phyloP scores from a whole-genome alignment of 2,329 filamentous ascomycete species.

The Blastomyces percursus region DNA sequence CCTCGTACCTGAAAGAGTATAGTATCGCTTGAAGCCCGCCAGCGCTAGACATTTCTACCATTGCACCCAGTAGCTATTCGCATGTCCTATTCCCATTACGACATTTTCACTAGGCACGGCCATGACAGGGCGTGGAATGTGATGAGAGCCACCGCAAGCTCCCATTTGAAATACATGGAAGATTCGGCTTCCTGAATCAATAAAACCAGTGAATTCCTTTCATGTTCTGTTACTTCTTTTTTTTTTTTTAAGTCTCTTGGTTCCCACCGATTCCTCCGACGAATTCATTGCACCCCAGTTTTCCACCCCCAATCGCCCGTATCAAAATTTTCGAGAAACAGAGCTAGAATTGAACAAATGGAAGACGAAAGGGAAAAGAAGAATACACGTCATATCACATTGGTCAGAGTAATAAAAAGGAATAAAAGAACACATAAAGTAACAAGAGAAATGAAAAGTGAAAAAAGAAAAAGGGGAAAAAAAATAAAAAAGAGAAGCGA shows the following conservation, averaged over 20 bases:
- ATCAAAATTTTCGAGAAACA: background rate
- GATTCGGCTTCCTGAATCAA: background rate
- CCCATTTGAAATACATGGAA: background rate
- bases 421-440: constrained; percentile 14
- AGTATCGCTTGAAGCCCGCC: background rate
- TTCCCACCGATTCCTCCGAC: background rate
- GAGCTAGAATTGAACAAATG: background rate
- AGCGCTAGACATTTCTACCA: too few relatives aligned
- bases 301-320: background rate
- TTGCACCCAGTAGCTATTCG: background rate
- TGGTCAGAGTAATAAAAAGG: constrained; percentile 3
- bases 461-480: constrained; percentile 14
- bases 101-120: background rate
- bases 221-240: background rate
- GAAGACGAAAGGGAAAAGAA: background rate
- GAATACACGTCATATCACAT: constrained; percentile 4
- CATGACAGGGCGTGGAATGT: background rate
- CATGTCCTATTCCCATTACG: background rate
- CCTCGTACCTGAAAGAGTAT: background rate
- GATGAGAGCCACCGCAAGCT: background rate
- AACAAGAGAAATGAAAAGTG: constrained; percentile 9
- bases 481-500: constrained; percentile 17
- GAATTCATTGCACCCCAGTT: background rate
- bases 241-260: background rate
- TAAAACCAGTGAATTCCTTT: background rate